Evolutionary conservation across 345 rosid species (phyloP).

Genomic region (Salix arbutifolia): DNA sequence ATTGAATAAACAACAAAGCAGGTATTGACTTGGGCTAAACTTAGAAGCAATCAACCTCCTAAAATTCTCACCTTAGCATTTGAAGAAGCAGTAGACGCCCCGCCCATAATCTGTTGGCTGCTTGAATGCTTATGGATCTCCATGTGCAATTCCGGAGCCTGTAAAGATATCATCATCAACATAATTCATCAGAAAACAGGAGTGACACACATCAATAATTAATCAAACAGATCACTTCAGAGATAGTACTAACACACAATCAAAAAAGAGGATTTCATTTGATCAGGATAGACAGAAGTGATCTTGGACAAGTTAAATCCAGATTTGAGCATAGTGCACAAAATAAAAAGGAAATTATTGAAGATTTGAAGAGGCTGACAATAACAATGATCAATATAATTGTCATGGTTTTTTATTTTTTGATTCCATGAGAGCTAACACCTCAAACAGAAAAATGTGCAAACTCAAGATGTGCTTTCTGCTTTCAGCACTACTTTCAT

Average conservation of each 20-base stretch:
- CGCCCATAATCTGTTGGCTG: conserved; percentile 15
- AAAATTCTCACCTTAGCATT: conserved; percentile 15
- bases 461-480: background rate
- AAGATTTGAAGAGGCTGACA: background rate
- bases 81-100: conserved; percentile 20
- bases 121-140: conserved; percentile 17
- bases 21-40: background rate
- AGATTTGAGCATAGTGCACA: background rate
- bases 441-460: background rate
- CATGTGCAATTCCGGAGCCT: conserved; percentile 29
- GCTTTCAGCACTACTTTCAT: background rate
- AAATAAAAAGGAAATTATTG: background rate
- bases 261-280: background rate
- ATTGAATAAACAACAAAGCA: background rate
- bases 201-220: background rate
- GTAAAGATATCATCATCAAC: background rate
- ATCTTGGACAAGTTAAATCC: background rate
- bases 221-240: background rate
- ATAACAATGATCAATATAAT: background rate
- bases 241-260: background rate
- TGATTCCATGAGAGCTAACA: background rate
- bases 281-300: background rate
- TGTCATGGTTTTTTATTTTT: background rate
- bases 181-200: background rate
- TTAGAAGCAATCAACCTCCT: background rate